Evolutionary conservation across 768 basidiomycete genomes (phyloP).

Genomic region (Mycena albidolilacea): DNA sequence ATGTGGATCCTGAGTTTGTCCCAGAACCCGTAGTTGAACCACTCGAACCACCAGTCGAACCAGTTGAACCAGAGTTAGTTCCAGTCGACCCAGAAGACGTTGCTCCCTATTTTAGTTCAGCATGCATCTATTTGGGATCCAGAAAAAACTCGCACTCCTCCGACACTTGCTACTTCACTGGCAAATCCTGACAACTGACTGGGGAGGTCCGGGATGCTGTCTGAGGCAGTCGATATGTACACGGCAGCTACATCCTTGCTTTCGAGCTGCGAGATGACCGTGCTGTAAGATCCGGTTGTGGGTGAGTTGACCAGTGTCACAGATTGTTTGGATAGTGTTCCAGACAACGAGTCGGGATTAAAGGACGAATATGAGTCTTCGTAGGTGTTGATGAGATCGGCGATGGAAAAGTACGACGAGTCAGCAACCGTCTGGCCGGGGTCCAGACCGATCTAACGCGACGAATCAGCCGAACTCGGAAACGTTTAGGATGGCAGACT

Average conservation of each 20-base stretch:
- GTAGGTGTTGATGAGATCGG: conserved; percentile 24
- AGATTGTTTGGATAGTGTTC: conserved; percentile 33
- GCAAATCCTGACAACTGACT: conserved; percentile 24
- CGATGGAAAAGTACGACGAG: conserved; percentile 8
- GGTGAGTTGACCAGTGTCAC: conserved; percentile 10
- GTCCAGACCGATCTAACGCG: conserved; percentile 24
- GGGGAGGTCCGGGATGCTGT: conserved; percentile 4
- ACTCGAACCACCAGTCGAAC: no score
- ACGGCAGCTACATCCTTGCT: conserved; percentile 28
- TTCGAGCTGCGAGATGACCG: conserved; percentile 27
- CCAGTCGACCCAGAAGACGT: no score
- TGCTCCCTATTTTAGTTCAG: neutral
- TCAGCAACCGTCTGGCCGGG: conserved; percentile 11
- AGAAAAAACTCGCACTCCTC: conserved; percentile 13
- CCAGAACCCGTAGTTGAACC: neutral
- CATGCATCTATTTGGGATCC: neutral
- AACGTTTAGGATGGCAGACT: neutral
- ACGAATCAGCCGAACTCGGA: neutral
- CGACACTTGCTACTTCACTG: conserved; percentile 20
- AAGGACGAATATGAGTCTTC: conserved; percentile 32
- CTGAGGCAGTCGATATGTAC: conserved; percentile 24
- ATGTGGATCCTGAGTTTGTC: no score
- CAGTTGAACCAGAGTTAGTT: no score
- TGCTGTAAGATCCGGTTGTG: conserved; percentile 13
- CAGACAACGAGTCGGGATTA: conserved; percentile 17